Evolutionary conservation across 1,284 basidiomycete species (phyloP).

Genomic region (Golubevia pallescens): DNA sequence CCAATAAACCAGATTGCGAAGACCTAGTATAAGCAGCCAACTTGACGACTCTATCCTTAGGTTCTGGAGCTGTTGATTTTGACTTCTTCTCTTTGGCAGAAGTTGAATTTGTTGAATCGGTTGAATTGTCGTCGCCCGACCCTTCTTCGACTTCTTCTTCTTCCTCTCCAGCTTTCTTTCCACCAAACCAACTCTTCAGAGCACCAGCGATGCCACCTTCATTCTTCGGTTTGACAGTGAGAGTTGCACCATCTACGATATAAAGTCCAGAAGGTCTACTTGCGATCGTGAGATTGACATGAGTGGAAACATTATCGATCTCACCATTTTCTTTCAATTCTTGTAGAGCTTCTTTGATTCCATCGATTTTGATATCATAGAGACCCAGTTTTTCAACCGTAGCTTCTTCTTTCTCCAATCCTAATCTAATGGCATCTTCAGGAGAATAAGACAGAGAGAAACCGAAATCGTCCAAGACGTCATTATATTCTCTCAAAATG

Average conservation of each 20-base stretch:
- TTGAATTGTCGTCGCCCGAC: slow-evolving; percentile 10
- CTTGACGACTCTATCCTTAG: slow-evolving; percentile 33
- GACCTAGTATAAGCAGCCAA: slow-evolving; percentile 20
- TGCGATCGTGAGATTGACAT: slow-evolving; percentile 46
- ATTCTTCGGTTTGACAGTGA: slow-evolving; percentile 38
- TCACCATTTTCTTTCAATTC: slow-evolving; percentile 38
- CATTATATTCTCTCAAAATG: slow-evolving; percentile 26
- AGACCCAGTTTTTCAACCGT: slow-evolving; percentile 2
- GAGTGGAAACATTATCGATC: slow-evolving; percentile 44
- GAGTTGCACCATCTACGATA: slow-evolving; percentile 31
- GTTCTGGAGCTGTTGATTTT: slow-evolving; percentile 7
- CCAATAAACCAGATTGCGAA: slow-evolving; percentile 20
- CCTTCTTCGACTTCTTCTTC: slow-evolving; percentile 15
- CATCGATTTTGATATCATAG: slow-evolving; percentile 33
- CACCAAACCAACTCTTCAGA: slow-evolving; percentile 48
- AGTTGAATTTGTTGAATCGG: not conserved
- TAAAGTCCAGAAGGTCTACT: slow-evolving; percentile 46
- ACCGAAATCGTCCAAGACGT: slow-evolving; percentile 38
- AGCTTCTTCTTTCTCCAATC: no score
- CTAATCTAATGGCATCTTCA: slow-evolving; percentile 3
- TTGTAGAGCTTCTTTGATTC: slow-evolving; percentile 36
- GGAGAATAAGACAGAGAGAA: slow-evolving; percentile 43
- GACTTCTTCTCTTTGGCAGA: slow-evolving; percentile 1
- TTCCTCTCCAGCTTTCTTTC: slow-evolving; percentile 4
- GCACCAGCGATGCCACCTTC: slow-evolving; percentile 50